Percentiles rank a stretch among this genome's conserved stretches.
phyloP scores from a whole-genome alignment of 495 filamentous ascomycete genomes.

The Cetradonia linearis region DNA sequence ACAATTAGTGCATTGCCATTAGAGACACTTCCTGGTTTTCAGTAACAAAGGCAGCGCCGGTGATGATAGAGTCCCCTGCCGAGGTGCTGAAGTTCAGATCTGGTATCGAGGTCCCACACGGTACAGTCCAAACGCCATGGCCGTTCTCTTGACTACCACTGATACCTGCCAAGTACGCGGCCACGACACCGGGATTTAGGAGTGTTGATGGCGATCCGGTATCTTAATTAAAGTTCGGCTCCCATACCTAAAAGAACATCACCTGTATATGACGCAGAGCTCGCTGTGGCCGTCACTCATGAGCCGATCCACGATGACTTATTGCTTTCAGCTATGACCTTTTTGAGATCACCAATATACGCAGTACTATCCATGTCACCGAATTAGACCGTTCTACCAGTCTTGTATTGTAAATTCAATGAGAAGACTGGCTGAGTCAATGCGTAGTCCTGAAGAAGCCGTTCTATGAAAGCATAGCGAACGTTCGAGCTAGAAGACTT shows the following conservation, averaged over 20 bases:
- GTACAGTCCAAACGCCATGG: not conserved
- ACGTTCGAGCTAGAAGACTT: not conserved
- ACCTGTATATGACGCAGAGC: not conserved
- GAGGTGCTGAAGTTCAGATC: slow-evolving; percentile 2
- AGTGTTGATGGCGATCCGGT: not conserved
- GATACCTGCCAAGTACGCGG: not conserved
- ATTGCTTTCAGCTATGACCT: not conserved
- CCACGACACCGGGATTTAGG: not conserved
- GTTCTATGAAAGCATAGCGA: not conserved
- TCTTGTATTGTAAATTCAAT: not conserved
- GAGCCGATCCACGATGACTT: not conserved
- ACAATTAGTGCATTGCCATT: not conserved
- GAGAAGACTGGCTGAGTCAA: not conserved
- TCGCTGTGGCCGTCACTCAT: not conserved
- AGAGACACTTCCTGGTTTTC: not conserved
- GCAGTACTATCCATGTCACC: not conserved
- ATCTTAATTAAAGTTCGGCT: not conserved
- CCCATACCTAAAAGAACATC: not conserved
- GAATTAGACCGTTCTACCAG: not conserved
- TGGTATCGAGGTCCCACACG: not conserved
- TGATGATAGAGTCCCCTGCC: not conserved
- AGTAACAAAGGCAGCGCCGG: not conserved
- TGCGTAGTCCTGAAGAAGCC: not conserved
- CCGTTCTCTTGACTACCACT: not conserved
- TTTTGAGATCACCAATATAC: not conserved